phyloP scores from a whole-genome alignment of 306 rosid species.

The Amphicarpaea edgeworthii region DNA sequence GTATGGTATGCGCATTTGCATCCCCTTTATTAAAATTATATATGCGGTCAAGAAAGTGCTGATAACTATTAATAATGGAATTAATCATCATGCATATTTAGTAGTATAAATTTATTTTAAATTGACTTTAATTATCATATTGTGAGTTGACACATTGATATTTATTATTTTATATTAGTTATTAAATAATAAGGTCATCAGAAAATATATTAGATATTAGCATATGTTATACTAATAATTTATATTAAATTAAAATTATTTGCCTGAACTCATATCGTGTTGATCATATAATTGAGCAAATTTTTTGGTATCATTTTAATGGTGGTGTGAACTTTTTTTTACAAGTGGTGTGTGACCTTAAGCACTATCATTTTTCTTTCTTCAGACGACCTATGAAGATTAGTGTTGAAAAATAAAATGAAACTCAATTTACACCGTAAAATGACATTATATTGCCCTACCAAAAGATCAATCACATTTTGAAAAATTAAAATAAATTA shows the following conservation, averaged over 20 bases:
- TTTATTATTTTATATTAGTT: not conserved
- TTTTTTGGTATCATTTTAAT: not conserved
- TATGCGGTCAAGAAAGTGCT: conserved; percentile 20
- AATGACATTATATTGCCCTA: not conserved
- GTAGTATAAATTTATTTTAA: not conserved
- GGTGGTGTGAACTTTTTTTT: not conserved
- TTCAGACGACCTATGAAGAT: not conserved
- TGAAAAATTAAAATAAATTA: not conserved
- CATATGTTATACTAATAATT: not conserved
- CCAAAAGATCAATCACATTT: not conserved
- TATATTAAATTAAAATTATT: too few species aligned
- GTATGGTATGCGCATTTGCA: conserved; percentile 32
- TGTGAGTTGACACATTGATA: not conserved
- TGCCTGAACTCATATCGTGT: not conserved
- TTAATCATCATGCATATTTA: not conserved
- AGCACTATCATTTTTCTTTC: not conserved
- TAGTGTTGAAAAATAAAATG: not conserved
- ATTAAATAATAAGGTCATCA: not conserved
- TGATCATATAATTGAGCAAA: not conserved
- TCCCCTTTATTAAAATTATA: not conserved
- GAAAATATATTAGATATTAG: not conserved
- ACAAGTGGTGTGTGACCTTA: too few species aligned
- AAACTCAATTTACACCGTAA: not conserved
- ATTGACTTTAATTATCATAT: not conserved
- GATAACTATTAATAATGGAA: not conserved